Evolutionary conservation across 768 basidiomycete species (phyloP), one percentile per base, ranked within the genome.

Genomic region (Cystofilobasidium ferigula): DNA sequence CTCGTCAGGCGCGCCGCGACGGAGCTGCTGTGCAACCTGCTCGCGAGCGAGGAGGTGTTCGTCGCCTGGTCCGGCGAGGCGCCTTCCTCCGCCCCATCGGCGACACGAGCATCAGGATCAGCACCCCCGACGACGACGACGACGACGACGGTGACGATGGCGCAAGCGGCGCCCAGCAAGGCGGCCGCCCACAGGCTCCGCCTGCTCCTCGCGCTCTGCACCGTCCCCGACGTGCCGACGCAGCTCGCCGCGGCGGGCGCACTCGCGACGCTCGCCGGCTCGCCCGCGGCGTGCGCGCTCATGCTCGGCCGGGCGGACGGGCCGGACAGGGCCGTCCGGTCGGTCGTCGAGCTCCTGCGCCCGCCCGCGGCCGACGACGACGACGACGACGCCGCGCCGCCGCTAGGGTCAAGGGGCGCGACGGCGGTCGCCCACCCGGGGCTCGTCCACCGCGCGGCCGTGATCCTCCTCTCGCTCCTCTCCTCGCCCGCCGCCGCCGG

Each of bases 1-100:
- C 79, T 98, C 64, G 80, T 95, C 62, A 83, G 90, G 20, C 80
- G 95, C 66, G 94, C 95, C 2, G 85, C 93, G 1, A 86, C 85
- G 62, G 91, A 99, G 77, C 82, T 98, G 34, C 78, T 91, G 4
- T 98, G 93, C 80, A 99, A 99, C 77, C 81, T 99, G 18, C 81
- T 92, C 43, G 82, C 80, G 1, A 87, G 86, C 20, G 87, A 91
- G 53, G 79, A 79, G 6, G 83, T 86, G 7, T 94, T 90, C 74
- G 81, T 84, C 68, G 81, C 81, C 70, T 94, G 87, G 73, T 83
- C 75, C 3, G 76, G 75, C 30, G 75, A 73, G 34, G 48, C 68
- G 9, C 24, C 47, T 0, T 42, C 64, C n/a, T 26, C 59, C 57
- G 9, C 45, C 45, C 3, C 34, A 62, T 13, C 13, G 67, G 1